A percentile compares a stretch with the other conserved stretches of the same genome.
These are phyloP conservation scores for Funneliformis geosporum DNA, from an alignment of 192 early-diverging fungal species.

Conservation along the genomic window DNA sequence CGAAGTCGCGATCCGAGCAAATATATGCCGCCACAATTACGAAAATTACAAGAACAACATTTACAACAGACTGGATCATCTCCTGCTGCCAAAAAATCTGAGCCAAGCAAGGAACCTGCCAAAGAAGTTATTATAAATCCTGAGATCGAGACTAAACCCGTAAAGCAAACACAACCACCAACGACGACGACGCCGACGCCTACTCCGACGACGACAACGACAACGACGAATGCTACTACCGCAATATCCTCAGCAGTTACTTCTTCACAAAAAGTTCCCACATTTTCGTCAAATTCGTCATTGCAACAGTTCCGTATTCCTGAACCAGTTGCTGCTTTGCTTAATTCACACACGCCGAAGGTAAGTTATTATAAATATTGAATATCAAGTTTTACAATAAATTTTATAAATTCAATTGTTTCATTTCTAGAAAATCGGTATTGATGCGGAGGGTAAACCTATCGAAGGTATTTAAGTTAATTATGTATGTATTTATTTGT, in stretches of 20 bases:
- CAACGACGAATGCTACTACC: not conserved
- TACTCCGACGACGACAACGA: not conserved
- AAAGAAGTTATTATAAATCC: constrained; percentile 25
- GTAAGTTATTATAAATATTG: not conserved
- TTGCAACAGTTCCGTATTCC: constrained; percentile 3
- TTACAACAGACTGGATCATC: constrained; percentile 2
- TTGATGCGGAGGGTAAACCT: constrained; percentile 22
- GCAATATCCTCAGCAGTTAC: not conserved
- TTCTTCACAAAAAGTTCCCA: constrained; percentile 15
- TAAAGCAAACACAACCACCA: constrained; percentile 5
- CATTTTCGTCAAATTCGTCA: constrained; percentile 1
- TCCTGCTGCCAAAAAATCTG: not conserved
- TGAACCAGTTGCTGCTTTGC: constrained; percentile 12
- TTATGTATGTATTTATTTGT: not conserved
- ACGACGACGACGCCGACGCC: not conserved
- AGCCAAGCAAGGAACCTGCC: not conserved
- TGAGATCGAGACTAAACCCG: constrained; percentile 7
- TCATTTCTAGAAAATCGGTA: constrained; percentile 25
- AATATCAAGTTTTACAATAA: not conserved
- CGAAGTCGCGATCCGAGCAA: constrained; percentile 68
- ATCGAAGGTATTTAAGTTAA: constrained; percentile 17
- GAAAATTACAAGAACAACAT: constrained; percentile 54
- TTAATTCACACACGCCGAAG: not conserved
- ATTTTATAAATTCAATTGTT: not conserved
- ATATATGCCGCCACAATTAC: constrained; percentile 85